These are phyloP conservation scores for Amanita rimosa DNA, from an alignment of 768 basidiomycete species.

Conservation along the genomic window DNA sequence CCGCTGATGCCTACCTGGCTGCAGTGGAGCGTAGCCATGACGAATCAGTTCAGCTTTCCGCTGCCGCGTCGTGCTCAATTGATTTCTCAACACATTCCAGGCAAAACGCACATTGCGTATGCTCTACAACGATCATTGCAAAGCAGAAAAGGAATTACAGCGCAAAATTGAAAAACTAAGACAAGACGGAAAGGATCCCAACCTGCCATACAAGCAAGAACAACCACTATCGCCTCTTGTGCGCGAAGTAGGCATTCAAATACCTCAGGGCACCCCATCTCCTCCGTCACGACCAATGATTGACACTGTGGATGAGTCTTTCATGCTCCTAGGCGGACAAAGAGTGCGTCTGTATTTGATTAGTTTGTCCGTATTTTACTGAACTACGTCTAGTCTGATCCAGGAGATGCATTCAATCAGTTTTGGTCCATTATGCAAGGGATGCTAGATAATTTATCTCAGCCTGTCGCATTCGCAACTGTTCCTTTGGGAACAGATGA, in stretches of 20 bases:
- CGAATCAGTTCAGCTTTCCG: constrained; percentile 43
- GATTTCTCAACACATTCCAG: constrained; percentile 23
- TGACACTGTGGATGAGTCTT: constrained; percentile 74
- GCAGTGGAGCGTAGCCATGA: constrained; percentile 68
- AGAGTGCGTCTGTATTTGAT: constrained; percentile 33
- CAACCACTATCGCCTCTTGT: constrained; percentile 11
- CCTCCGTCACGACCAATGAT: constrained; percentile 34
- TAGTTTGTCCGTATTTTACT: constrained; percentile 3
- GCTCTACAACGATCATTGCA: constrained; percentile 65
- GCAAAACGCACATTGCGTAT: constrained; percentile 69
- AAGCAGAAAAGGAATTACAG: constrained; percentile 60
- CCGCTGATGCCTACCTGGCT: constrained; percentile 63
- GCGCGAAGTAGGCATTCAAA: constrained; percentile 17
- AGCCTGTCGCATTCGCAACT: constrained; percentile 76
- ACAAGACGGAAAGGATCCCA: constrained; percentile 70
- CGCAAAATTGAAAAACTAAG: constrained; percentile 60
- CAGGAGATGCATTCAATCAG: constrained; percentile 78
- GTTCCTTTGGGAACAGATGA: constrained; percentile 51
- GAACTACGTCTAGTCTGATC: constrained; percentile 45
- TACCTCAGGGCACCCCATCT: constrained; percentile 21
- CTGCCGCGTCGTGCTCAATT: constrained; percentile 3
- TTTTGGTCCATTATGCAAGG: constrained; percentile 87
- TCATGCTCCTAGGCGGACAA: constrained; percentile 75
- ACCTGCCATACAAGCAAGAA: constrained; percentile 52
- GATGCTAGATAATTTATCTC: constrained; percentile 78